Evolutionary conservation across 495 filamentous ascomycete genomes (phyloP), one percentile per base, ranked within the genome.

Genomic region (Penicillium longicatenatum): DNA sequence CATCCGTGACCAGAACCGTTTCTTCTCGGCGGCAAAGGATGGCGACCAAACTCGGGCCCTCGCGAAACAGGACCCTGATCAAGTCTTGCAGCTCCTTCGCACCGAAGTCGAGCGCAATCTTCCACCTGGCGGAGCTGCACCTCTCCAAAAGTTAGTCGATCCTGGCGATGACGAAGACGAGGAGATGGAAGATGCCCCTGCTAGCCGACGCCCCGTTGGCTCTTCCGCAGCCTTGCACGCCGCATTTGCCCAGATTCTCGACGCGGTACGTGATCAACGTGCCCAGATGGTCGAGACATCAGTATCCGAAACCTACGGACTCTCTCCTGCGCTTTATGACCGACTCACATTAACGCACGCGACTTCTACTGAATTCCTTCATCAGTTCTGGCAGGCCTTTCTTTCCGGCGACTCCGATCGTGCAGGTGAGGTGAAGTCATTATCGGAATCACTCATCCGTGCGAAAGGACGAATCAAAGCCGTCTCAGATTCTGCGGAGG

Each of bases 361-460:
- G 41, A 97, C 94, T 0, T 91, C 92, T 1, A 89, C 87, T 8
- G 95, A 98, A 61, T 98, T 98, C 65, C 75, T 98, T n/a, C 87
- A 90, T 60, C 93, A 98, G 67, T 98, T 97, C 78, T 98, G 93
- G 93, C 77, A 83, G 35, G 84, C 90, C 4, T 97, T 94, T 64
- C 76, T 93, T 8, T 96, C 92, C 0, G 91, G 90, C 2, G 89
- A 94, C 68, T 75, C 89, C 8, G 84, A 87, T 43, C 85, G 89
- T n/a, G 86, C 89, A 0, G 75, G 76, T 21, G 92, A 97, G 67
- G 79, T 95, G 1, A 81, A 83, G 3, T 89, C 87, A 35, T 76
- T 96, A 35, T 85, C 89, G 16, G 88, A 95, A 60, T 89, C 91
- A 6, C 78, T 98, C 16, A 80, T 82, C 35, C 82, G 89, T 51